A percentile compares a stretch with the other conserved stretches of the same genome.
These are phyloP conservation scores for Litsea cubeba DNA, from an alignment of 164 flowering plant species.

Conservation along the genomic window DNA sequence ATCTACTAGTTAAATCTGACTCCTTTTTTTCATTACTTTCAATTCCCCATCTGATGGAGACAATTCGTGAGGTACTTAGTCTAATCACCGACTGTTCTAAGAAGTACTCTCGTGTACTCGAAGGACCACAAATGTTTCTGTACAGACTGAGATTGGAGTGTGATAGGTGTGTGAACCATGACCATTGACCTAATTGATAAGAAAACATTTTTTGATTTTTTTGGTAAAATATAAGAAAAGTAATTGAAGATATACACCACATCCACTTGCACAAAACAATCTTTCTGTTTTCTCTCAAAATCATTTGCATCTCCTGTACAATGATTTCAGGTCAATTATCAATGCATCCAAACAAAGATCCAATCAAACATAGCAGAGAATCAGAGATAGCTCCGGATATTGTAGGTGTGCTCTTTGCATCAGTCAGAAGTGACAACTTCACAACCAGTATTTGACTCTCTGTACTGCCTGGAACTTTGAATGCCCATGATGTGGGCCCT, in stretches of 20 bases:
- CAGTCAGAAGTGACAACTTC: background rate
- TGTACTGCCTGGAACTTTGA: background rate
- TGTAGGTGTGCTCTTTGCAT: background rate
- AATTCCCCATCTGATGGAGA: too few relatives aligned
- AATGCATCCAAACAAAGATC: background rate
- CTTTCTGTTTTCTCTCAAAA: background rate
- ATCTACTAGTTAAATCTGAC: too few relatives aligned
- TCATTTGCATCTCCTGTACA: background rate
- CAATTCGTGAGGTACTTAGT: background rate
- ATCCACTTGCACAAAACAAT: too few relatives aligned
- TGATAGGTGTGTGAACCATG: background rate
- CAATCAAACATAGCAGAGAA: background rate
- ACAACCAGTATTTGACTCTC: background rate
- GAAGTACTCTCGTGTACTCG: too few relatives aligned
- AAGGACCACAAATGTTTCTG: too few relatives aligned
- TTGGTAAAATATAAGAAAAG: too few relatives aligned
- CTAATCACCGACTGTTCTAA: background rate
- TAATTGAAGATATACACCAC: too few relatives aligned
- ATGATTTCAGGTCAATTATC: background rate
- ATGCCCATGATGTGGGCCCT: background rate
- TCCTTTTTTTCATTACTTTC: too few relatives aligned
- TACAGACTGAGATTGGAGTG: too few relatives aligned
- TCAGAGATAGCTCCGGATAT: background rate
- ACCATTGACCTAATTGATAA: background rate
- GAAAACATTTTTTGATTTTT: too few relatives aligned